Conservation (phyloP, 306 rosid genomes). For the Prunus campanulata region DNA sequence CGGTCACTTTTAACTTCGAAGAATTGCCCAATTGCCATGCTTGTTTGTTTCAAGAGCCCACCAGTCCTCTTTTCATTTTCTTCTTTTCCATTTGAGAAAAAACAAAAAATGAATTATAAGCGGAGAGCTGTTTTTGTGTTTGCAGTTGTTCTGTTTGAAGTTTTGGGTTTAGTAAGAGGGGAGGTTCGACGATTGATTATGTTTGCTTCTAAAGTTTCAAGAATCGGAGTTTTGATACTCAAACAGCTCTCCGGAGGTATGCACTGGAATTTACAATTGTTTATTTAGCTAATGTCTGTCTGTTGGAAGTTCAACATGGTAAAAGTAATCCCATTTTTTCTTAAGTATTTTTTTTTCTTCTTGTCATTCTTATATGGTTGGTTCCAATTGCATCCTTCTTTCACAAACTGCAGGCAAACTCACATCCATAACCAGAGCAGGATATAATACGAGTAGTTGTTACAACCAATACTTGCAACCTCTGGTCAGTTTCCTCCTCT, state of each 20-base stretch:
- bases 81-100: too few species aligned
- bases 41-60: too few species aligned
- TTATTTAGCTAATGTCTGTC: background rate
- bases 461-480: constrained; percentile 17
- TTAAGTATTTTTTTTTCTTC: too few species aligned
- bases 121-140: background rate
- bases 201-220: constrained; percentile 26
- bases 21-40: too few species aligned
- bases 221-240: constrained; percentile 27
- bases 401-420: constrained; percentile 17
- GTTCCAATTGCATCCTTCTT: background rate
- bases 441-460: constrained; percentile 4
- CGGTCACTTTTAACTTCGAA: too few species aligned
- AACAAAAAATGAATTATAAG: too few species aligned
- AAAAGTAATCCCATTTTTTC: background rate
- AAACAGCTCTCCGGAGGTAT: constrained; percentile 34
- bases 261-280: background rate
- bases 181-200: constrained; percentile 18
- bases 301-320: background rate
- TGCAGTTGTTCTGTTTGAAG: background rate
- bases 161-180: background rate
- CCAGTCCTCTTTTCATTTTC: too few species aligned
- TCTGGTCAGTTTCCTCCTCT: constrained; percentile 18
- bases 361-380: too few species aligned
- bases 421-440: constrained; percentile 1